Conservation (phyloP, 495 filamentous ascomycete genomes). For the Sabuloglossum arenarium region DNA sequence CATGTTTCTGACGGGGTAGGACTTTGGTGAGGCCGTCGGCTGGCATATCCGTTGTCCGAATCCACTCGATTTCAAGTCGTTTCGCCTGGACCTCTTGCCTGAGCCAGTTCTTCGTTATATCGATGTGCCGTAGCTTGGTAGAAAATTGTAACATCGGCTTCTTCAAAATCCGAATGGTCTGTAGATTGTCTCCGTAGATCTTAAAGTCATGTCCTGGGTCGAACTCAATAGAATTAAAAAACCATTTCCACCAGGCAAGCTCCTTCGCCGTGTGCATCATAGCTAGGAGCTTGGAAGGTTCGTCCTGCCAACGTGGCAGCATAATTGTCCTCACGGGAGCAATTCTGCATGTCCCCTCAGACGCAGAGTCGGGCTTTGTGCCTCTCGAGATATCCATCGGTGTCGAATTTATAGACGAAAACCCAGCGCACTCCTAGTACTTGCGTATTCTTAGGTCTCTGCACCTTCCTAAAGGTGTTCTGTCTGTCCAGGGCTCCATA, state of each 20-base stretch:
- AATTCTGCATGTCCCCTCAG: slow-evolving; percentile 12
- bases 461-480: neutral
- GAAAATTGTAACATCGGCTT: neutral
- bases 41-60: neutral
- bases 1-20: neutral
- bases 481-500: neutral
- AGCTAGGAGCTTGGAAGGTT: slow-evolving; percentile 6
- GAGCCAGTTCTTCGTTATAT: slow-evolving; percentile 10
- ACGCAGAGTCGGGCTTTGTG: slow-evolving; percentile 15
- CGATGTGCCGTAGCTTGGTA: slow-evolving; percentile 9
- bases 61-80: neutral
- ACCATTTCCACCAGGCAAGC: neutral
- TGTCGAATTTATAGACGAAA: slow-evolving; percentile 11
- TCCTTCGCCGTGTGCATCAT: neutral
- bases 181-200: neutral
- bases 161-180: neutral
- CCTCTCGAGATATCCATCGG: slow-evolving; percentile 10
- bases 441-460: neutral
- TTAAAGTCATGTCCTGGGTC: neutral
- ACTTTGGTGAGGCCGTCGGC: neutral
- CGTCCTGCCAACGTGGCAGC: slow-evolving; percentile 11
- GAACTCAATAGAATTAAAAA: neutral
- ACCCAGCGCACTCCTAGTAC: neutral
- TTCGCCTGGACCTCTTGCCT: slow-evolving; percentile 3
- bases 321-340: slow-evolving; percentile 5